Base-by-base conservation (phyloP, 2,329 filamentous ascomycete species). In the Hypoxylon sp. region DNA sequence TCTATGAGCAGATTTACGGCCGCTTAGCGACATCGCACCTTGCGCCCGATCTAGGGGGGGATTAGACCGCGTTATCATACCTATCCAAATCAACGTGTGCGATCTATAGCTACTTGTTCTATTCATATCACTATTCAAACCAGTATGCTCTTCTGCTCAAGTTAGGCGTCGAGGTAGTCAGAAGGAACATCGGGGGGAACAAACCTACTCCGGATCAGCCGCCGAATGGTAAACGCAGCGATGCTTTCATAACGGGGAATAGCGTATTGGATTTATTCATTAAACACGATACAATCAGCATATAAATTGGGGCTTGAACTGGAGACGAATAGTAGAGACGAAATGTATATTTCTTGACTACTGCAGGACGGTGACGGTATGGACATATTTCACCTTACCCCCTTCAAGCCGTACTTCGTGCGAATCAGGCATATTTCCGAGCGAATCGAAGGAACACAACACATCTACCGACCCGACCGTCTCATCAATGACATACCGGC, bases 401-500 rank as follows among this genome's bases (percentile, higher is more conserved):
- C 50, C 72, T 50, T 79, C 76, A 0, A 80, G 63, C 45, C 78
- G 45, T 43, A 79, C 72, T 69, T 80, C 78, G 62, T 80, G 78
- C 11, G 77, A 79, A 34, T 80, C 78, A 2, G 77, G 77, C 66
- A 74, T 68, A 48, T 69, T 73, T 1, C 77, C 77, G 6, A 80
- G 65, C 6, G 77, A 74, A 60, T 79, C 74, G 58, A 80, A 80
- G 11, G 75, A 76, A 36, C 78, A 80, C 57, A 79, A 55, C 10
- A 80, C 75, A 56, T 80, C 77, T 13, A 79, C 76, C 5, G 75
- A 77, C 1, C 79, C 78, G 2, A 79, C 52, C 17, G 74, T 73
- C 71, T 80, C 79, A 43, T 80, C 78, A 55, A 80, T 78, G 17
- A 80, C 78, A 63, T 80, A 80, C 21, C 78, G 68, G n/a, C 79